Evolutionary conservation across 1,284 basidiomycete species (phyloP).

Genomic region (Puccinia coronata): DNA sequence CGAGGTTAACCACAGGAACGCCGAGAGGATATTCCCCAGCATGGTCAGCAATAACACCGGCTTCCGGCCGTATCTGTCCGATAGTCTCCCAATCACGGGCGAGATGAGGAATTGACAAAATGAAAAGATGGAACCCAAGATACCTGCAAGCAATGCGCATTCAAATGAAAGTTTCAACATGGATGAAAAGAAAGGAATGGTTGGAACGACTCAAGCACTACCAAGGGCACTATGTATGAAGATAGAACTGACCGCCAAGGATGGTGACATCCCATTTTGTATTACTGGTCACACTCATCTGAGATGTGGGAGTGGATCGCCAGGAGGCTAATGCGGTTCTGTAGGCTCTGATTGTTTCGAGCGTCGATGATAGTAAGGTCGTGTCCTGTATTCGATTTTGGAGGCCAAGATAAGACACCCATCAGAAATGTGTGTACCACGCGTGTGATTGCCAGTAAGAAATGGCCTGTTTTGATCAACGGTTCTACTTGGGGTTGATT

Average conservation of each 20-base stretch:
- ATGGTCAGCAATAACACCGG: conserved; percentile 76
- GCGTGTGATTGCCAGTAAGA: not conserved
- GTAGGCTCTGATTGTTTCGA: conserved; percentile 11
- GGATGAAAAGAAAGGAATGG: too few species aligned
- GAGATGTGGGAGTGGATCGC: conserved; percentile 8
- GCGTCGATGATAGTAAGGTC: conserved; percentile 36
- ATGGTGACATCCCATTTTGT: conserved; percentile 48
- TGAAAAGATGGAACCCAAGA: conserved; percentile 55
- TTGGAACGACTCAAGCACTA: not conserved
- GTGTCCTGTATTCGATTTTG: conserved; percentile 1
- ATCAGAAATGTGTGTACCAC: not conserved
- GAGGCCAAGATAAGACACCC: not conserved
- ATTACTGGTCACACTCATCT: conserved; percentile 16
- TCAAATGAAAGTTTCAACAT: not conserved
- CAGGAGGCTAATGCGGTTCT: conserved; percentile 32
- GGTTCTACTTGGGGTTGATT: too few species aligned
- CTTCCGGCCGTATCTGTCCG: conserved; percentile 80
- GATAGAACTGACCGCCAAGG: conserved; percentile 28
- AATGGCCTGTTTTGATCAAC: not conserved
- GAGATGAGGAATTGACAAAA: conserved; percentile 81
- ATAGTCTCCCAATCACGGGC: conserved; percentile 70
- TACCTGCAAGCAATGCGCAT: conserved; percentile 43
- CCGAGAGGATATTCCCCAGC: conserved; percentile 86
- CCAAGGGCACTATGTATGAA: too few species aligned
- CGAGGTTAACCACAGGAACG: conserved; percentile 80